These are phyloP conservation scores for Hansenula sp. DNA, from an alignment of 1,139 yeast genomes.

Conservation along the genomic window DNA sequence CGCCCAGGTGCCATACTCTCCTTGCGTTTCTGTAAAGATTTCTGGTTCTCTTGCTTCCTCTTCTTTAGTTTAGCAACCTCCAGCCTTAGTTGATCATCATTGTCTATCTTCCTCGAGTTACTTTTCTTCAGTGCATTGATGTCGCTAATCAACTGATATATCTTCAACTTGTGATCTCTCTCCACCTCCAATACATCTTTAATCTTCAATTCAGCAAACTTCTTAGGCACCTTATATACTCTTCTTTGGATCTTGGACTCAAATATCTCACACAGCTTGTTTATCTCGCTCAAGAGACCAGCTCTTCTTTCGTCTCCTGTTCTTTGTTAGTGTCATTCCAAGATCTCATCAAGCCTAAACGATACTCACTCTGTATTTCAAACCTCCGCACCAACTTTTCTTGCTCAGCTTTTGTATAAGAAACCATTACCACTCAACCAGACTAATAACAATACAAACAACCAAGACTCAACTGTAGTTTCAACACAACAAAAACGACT, in stretches of 20 bases:
- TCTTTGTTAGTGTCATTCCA: neutral
- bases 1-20: conserved; percentile 12
- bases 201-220: conserved; percentile 15
- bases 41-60: conserved; percentile 12
- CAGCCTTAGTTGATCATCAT: neutral
- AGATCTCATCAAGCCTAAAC: neutral
- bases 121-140: conserved; percentile 9
- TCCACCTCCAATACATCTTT: conserved; percentile 21
- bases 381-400: conserved; percentile 16
- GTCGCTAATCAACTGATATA: conserved; percentile 18
- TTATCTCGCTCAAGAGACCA: conserved; percentile 11
- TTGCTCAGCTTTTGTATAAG: conserved; percentile 13
- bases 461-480: no score
- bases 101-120: neutral
- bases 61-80: conserved; percentile 8
- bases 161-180: conserved; percentile 21
- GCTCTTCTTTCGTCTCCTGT: conserved; percentile 17
- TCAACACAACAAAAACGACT: no score
- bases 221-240: conserved; percentile 19
- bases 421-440: conserved; percentile 1
- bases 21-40: conserved; percentile 7
- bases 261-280: conserved; percentile 13
- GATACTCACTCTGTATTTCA: conserved; percentile 19
- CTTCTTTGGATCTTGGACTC: conserved; percentile 18
- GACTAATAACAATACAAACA: neutral